Percentiles rank a stretch among this genome's conserved stretches.
Conservation (phyloP, 1,284 basidiomycete species). For the Leccinum variabile region DNA sequence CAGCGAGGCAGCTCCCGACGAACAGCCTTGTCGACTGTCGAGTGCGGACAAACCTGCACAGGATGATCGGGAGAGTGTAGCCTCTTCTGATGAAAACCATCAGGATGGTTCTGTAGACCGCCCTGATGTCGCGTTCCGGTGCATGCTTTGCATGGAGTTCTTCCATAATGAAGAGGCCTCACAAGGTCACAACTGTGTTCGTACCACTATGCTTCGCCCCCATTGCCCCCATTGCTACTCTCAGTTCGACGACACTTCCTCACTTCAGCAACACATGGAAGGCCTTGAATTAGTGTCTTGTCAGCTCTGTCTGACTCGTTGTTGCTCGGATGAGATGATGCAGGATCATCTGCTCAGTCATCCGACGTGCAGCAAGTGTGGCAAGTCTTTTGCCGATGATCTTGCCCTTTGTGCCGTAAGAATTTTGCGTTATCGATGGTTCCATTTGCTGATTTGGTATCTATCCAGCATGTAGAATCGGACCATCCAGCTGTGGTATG, state of each 20-base stretch:
- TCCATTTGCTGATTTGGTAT: neutral
- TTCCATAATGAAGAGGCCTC: constrained; percentile 18
- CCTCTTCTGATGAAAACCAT: constrained; percentile 1
- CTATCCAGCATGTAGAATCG: constrained; percentile 23
- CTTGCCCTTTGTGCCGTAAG: constrained; percentile 27
- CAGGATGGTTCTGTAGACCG: neutral
- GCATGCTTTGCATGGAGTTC: constrained; percentile 18
- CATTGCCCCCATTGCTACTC: constrained; percentile 27
- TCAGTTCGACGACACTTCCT: constrained; percentile 23
- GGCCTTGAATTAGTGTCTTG: constrained; percentile 16
- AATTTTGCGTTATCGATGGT: neutral
- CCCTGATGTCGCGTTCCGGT: constrained; percentile 6
- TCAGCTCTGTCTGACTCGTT: constrained; percentile 21
- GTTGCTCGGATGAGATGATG: constrained; percentile 30
- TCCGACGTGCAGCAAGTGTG: constrained; percentile 28
- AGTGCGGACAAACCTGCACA: neutral
- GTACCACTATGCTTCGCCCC: constrained; percentile 9
- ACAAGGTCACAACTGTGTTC: constrained; percentile 22
- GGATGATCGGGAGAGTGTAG: constrained; percentile 2
- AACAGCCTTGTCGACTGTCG: neutral
- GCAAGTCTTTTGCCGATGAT: constrained; percentile 22
- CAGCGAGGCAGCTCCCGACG: neutral
- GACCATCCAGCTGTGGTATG: constrained; percentile 31
- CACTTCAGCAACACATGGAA: constrained; percentile 24
- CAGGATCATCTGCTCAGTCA: constrained; percentile 31